These are phyloP conservation scores for Deinandra increscens DNA, from an alignment of 129 eudicot species.

Conservation along the genomic window DNA sequence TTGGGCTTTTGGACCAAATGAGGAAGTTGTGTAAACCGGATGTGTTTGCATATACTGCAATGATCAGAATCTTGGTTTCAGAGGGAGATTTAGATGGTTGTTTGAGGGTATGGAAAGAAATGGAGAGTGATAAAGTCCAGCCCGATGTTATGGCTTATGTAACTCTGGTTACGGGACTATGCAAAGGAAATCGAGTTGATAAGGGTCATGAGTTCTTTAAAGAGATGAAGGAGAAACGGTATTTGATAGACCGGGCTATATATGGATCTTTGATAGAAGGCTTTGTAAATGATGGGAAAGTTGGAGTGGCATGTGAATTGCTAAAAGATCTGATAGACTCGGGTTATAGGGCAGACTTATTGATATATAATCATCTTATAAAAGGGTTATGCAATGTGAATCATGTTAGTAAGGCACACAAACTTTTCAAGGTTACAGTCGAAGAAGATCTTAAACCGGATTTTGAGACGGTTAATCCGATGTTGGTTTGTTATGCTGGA, in stretches of 20 bases:
- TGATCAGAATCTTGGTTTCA: slow-evolving; percentile 65
- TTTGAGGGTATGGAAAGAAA: slow-evolving; percentile 82
- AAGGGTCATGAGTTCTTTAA: slow-evolving; percentile 65
- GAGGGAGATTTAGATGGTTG: slow-evolving; percentile 75
- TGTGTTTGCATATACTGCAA: slow-evolving; percentile 93
- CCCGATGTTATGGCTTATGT: slow-evolving; percentile 91
- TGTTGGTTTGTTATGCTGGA: slow-evolving; percentile 62
- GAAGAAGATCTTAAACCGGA: slow-evolving; percentile 79
- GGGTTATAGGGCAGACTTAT: slow-evolving; percentile 88
- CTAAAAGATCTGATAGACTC: slow-evolving; percentile 75
- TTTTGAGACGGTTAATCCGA: slow-evolving; percentile 65
- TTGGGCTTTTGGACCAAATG: slow-evolving; percentile 55
- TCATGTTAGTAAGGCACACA: slow-evolving; percentile 67
- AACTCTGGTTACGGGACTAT: slow-evolving; percentile 66
- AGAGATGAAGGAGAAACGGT: slow-evolving; percentile 69
- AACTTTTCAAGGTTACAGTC: slow-evolving; percentile 61
- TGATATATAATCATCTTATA: slow-evolving; percentile 77
- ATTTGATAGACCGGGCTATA: slow-evolving; percentile 75
- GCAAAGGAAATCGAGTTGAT: slow-evolving; percentile 56
- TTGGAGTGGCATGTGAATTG: slow-evolving; percentile 72
- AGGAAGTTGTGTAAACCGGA: slow-evolving; percentile 79
- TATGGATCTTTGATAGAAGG: slow-evolving; percentile 73
- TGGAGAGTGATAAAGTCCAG: slow-evolving; percentile 67
- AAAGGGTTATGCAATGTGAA: slow-evolving; percentile 70
- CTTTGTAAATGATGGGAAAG: slow-evolving; percentile 73